phyloP scores from a whole-genome alignment of 1,284 basidiomycete genomes.

The Ganoderma lingzhi region DNA sequence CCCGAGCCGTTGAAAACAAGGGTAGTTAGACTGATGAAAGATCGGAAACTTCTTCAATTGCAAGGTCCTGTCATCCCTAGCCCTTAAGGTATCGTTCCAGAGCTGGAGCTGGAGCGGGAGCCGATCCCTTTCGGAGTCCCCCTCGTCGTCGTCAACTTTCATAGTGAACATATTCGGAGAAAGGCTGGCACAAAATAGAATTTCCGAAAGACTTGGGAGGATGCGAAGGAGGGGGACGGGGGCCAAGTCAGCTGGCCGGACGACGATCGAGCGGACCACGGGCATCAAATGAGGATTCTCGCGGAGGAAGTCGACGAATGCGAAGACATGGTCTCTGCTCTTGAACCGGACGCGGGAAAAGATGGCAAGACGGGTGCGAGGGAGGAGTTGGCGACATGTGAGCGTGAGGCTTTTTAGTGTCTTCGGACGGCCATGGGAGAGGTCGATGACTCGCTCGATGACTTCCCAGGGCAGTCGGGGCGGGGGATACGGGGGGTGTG shows the following conservation, averaged over 20 bases:
- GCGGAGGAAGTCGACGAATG: background rate
- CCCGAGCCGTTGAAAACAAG: background rate
- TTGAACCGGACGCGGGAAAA: background rate
- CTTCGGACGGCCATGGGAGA: background rate
- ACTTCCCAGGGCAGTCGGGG: too few species aligned
- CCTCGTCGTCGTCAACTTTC: too few species aligned
- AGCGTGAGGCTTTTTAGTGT: background rate
- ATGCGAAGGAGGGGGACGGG: background rate
- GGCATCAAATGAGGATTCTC: background rate
- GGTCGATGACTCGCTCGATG: too few species aligned
- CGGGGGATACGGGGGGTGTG: too few species aligned
- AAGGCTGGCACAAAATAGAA: background rate
- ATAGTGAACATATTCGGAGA: too few species aligned
- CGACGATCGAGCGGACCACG: background rate
- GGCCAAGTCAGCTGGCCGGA: background rate
- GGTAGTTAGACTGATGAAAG: background rate
- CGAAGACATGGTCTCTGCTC: background rate
- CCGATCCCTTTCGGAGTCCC: too few species aligned
- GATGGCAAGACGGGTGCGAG: background rate
- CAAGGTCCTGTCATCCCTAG: too few species aligned
- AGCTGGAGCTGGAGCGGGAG: too few species aligned
- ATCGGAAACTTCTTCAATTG: background rate
- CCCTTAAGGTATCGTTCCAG: too few species aligned
- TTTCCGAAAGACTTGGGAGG: background rate
- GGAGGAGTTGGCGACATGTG: slow-evolving; percentile 2